phyloP scores from a whole-genome alignment of 306 rosid genomes.

The Alnus rubra region DNA sequence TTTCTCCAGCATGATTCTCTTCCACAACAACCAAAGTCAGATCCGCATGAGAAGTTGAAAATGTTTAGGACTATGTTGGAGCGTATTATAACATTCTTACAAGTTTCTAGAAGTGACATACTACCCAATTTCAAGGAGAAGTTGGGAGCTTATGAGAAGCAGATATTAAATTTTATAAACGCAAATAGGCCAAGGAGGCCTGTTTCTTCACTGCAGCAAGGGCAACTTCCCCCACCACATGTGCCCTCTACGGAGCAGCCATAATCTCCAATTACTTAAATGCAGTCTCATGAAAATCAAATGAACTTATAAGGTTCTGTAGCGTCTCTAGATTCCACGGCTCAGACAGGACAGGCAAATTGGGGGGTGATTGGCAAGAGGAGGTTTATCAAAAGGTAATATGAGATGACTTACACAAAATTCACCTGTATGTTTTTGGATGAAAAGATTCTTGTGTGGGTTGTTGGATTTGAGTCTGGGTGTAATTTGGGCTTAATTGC shows the following conservation, averaged over 20 bases:
- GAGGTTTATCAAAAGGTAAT: slow-evolving; percentile 79
- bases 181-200: slow-evolving; percentile 55
- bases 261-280: slow-evolving; percentile 56
- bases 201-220: slow-evolving; percentile 47
- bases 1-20: slow-evolving; percentile 55
- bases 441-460: neutral
- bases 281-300: slow-evolving; percentile 76
- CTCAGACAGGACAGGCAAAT: slow-evolving; percentile 66
- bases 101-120: slow-evolving; percentile 46
- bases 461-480: neutral
- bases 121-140: slow-evolving; percentile 44
- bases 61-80: slow-evolving; percentile 54
- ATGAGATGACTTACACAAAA: slow-evolving; percentile 1
- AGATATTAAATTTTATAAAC: slow-evolving; percentile 39
- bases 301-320: slow-evolving; percentile 60
- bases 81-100: slow-evolving; percentile 46
- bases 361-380: slow-evolving; percentile 77
- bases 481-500: slow-evolving; percentile 1
- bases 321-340: slow-evolving; percentile 78
- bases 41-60: slow-evolving; percentile 59
- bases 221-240: slow-evolving; percentile 68
- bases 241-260: slow-evolving; percentile 70
- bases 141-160: slow-evolving; percentile 55
- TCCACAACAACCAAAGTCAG: slow-evolving; percentile 60
- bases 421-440: neutral